phyloP scores from a whole-genome alignment of 768 basidiomycete species.

The Coprinellus micaceus region DNA sequence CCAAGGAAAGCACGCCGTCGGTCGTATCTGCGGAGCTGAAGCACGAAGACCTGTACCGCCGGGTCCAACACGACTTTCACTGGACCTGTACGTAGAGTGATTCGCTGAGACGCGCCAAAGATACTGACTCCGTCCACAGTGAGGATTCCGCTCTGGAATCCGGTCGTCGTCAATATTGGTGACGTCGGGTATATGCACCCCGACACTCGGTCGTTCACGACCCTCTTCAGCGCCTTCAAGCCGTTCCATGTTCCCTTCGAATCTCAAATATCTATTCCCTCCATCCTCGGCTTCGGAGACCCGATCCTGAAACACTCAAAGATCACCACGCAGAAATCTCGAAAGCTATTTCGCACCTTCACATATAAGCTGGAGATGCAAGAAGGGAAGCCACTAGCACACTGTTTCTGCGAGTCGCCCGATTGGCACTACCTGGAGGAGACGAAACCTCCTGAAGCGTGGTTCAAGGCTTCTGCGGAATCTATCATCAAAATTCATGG shows the following conservation, averaged over 20 bases:
- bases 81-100: constrained; percentile 49
- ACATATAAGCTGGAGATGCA: constrained; percentile 13
- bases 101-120: not conserved
- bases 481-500: constrained; percentile 18
- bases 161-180: constrained; percentile 58
- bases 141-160: constrained; percentile 68
- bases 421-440: constrained; percentile 24
- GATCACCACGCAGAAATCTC: constrained; percentile 8
- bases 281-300: constrained; percentile 15
- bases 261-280: constrained; percentile 11
- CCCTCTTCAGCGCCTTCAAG: constrained; percentile 65
- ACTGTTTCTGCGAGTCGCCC: constrained; percentile 21
- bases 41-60: constrained; percentile 7
- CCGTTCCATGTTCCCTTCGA: constrained; percentile 32
- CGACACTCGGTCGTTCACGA: constrained; percentile 64
- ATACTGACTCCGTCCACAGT: constrained; percentile 31
- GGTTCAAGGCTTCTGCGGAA: constrained; percentile 23
- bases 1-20: not conserved
- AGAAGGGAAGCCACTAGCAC: constrained; percentile 19
- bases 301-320: constrained; percentile 4
- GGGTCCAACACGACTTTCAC: constrained; percentile 56
- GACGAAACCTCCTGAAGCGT: constrained; percentile 20
- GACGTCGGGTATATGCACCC: constrained; percentile 74
- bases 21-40: not conserved
- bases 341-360: constrained; percentile 10